Evolutionary conservation across 2,329 filamentous ascomycete genomes (phyloP).

Genomic region (Paecilomyces variotii): DNA sequence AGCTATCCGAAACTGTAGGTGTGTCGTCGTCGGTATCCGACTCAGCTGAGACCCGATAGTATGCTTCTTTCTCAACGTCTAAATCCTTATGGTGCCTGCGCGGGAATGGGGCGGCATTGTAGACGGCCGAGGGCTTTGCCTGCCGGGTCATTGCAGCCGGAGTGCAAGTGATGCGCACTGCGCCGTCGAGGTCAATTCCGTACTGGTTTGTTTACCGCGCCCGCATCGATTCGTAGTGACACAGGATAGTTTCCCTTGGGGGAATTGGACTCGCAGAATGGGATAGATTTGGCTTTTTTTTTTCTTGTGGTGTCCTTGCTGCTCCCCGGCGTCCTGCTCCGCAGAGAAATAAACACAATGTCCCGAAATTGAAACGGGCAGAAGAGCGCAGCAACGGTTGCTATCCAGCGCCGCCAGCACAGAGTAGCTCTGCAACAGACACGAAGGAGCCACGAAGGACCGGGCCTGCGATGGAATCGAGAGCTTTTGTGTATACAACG

Average conservation of each 20-base stretch:
- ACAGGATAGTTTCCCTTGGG: neutral
- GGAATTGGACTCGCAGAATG: neutral
- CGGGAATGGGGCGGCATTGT: neutral
- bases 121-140: neutral
- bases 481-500: neutral
- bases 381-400: neutral
- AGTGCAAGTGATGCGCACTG: neutral
- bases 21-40: conserved; percentile 22
- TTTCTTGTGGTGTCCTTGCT: neutral
- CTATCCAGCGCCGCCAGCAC: neutral
- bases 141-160: neutral
- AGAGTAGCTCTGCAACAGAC: neutral
- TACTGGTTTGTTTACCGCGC: neutral
- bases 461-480: neutral
- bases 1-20: conserved; percentile 43
- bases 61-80: conserved; percentile 8
- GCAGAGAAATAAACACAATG: neutral
- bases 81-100: conserved; percentile 4
- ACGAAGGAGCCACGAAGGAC: neutral
- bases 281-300: neutral
- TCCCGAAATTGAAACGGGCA: neutral
- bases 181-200: neutral
- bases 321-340: neutral
- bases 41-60: conserved; percentile 15
- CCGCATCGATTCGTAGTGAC: neutral